Percentiles rank a stretch among this genome's conserved stretches.
These are phyloP conservation scores for Xylaria grammica DNA, from an alignment of 495 filamentous ascomycete species.

Conservation along the genomic window DNA sequence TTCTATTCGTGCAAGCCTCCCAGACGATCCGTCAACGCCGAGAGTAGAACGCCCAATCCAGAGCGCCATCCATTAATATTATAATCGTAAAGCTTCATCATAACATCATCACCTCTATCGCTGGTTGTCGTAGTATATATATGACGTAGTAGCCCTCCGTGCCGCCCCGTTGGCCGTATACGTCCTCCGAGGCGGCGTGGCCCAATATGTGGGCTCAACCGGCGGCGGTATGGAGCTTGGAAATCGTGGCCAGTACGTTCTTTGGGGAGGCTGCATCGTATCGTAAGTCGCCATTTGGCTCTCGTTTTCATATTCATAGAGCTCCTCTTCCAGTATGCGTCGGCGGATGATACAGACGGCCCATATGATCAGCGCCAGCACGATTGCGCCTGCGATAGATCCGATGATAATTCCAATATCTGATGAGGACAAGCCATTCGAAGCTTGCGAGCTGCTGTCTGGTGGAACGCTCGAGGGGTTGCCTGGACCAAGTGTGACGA, in stretches of 20 bases:
- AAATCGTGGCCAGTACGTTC: constrained; percentile 29
- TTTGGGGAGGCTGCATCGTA: constrained; percentile 13
- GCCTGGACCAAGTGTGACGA: constrained; percentile 35
- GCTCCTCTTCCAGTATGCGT: constrained; percentile 20
- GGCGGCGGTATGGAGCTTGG: constrained; percentile 34
- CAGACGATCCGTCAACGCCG: neutral
- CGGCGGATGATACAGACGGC: constrained; percentile 28
- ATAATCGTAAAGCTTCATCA: neutral
- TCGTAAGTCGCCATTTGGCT: neutral
- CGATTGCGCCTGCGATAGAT: constrained; percentile 26
- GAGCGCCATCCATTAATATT: neutral
- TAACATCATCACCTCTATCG: neutral
- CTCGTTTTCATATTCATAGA: constrained; percentile 24
- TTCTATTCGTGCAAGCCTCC: neutral
- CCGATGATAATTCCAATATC: constrained; percentile 37
- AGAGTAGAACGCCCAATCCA: neutral
- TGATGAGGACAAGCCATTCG: constrained; percentile 24
- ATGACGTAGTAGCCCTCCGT: constrained; percentile 1
- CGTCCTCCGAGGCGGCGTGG: constrained; percentile 9
- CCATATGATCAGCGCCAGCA: constrained; percentile 35
- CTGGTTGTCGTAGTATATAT: neutral
- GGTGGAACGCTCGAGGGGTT: constrained; percentile 26
- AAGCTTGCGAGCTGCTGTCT: constrained; percentile 23
- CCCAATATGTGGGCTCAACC: constrained; percentile 24
- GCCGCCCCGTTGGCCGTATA: constrained; percentile 26